Evolutionary conservation across 2,329 filamentous ascomycete genomes (phyloP), one percentile per base, ranked within the genome.

Genomic region (Xylariomycetidae sp.): DNA sequence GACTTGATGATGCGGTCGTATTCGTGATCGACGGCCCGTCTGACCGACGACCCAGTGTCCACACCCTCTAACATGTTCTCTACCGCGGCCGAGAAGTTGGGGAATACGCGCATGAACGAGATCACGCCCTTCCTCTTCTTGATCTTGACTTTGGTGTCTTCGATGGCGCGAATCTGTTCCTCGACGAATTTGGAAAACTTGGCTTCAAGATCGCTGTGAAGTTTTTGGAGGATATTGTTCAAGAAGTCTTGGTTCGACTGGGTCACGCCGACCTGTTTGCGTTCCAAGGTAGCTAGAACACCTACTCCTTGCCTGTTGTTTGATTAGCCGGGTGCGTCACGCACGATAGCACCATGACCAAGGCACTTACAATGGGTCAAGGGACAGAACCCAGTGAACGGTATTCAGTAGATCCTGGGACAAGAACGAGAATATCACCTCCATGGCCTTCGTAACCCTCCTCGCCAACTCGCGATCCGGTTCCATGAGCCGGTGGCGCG

Each of bases 101-200:
- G 92, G 67, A 96, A 96, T 25, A 90, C 82, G 44, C 86, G 85
- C 67, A 96, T 90, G 59, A 96, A 96, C 12, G 82, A 81, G 50
- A 96, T 95, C 36, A 98, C 86, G 9, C 92, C 90, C 64, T 93
- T 95, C 47, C 92, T 83, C 69, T 96, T 96, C 69, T 95, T 95
- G 62, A 95, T 88, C 68, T 95, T 95, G 58, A 98, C 90, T 62
- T 96, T 96, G 24, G 89, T 96, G 41, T 96, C 92, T 61, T 96
- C 92, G 43, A 96, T 95, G 5, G 88, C 89, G 17, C 86, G 85
- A 38, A 96, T 84, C 57, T 98, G 92, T 44, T 95, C 87, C 46
- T 96, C 90, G 7, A 96, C 79, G 49, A 96, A 95, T 42, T 85
- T 87, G 40, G 74, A 79, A 64, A 95, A 95, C 3, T 85, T 75